Evolutionary conservation across 441 rosid species (phyloP), one percentile per base, ranked within the genome.

Genomic region (Pelargonium fulgidum): DNA sequence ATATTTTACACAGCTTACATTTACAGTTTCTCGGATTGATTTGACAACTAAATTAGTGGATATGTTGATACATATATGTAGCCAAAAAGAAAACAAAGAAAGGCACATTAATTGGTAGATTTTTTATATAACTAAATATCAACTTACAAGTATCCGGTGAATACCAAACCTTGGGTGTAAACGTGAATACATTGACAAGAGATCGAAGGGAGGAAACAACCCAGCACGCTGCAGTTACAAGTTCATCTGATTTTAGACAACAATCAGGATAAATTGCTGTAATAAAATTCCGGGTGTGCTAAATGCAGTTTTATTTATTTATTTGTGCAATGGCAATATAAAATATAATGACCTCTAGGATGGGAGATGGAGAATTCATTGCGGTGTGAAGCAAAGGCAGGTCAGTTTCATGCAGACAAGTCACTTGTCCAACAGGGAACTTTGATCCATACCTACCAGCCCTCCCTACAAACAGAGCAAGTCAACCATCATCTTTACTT

Each of bases 391-490:
- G 97, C 80, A 93, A 80, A 36, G 90, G 87, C 68, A 91, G 85
- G 81, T 93, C 96, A 24, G 73, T 80, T 68, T 70, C 77, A 68
- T 77, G 50, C 68, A 89, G 83, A 80, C 97, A 93, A 66, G 97
- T 91, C 73, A 93, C 99, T 80, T 93, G 91, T 52, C 99, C 99
- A 13, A 79, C 76, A 64, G 96, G 95, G 77, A 82, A 93, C 64
- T 89, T 86, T 70, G 99, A 93, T 45, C 89, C 88, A 70, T 88
- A 93, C 81, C 99, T 80, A 67, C 97, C 99, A 47, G 96, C 96
- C 84, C 99, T 85, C 76, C 99, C 99, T 89, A 67, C 62, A 52
- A 63, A 11, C 5, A 42, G 62, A 61, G 67, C 64, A 58, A 74
- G 61, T 33, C 68, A 54, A 39, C 39, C 62, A 73, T 69, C 13